phyloP scores from a whole-genome alignment of 192 early-diverging fungal species.

The Backusella australiensis region DNA sequence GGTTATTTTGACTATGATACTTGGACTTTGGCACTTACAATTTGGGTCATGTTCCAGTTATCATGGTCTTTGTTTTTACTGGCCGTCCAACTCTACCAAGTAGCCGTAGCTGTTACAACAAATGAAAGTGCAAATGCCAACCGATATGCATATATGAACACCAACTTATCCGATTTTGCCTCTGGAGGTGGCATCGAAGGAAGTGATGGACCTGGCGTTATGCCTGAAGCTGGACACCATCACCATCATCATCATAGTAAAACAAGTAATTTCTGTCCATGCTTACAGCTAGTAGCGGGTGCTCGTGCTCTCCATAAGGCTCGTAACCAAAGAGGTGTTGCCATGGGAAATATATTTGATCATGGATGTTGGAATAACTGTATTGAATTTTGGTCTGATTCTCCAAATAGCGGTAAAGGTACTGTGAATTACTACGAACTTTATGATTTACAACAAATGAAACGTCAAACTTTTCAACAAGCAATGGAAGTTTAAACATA shows the following conservation, averaged over 20 bases:
- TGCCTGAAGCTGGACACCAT: background rate
- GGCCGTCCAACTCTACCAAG: constrained; percentile 72
- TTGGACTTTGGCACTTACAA: constrained; percentile 62
- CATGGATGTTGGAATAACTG: constrained; percentile 80
- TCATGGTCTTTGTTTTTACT: constrained; percentile 83
- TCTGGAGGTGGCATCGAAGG: constrained; percentile 29
- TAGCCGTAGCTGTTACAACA: constrained; percentile 78
- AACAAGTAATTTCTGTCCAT: constrained; percentile 21
- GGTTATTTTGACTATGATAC: constrained; percentile 73
- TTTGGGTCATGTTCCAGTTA: constrained; percentile 78
- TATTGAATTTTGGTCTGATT: constrained; percentile 77
- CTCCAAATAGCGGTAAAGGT: constrained; percentile 48
- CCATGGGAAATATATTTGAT: constrained; percentile 70
- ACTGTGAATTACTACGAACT: constrained; percentile 61
- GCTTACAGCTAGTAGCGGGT: constrained; percentile 38
- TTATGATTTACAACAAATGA: constrained; percentile 39
- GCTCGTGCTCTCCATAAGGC: constrained; percentile 34
- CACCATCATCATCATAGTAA: constrained; percentile 28
- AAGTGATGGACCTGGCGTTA: constrained; percentile 29
- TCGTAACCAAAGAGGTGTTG: constrained; percentile 17
- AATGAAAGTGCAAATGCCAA: constrained; percentile 88
- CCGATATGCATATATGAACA: constrained; percentile 55
- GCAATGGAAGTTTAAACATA: constrained; percentile 11
- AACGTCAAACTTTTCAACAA: background rate
- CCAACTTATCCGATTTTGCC: background rate